Conservation (phyloP, 768 basidiomycete genomes). For the Cytidiella melzeri region DNA sequence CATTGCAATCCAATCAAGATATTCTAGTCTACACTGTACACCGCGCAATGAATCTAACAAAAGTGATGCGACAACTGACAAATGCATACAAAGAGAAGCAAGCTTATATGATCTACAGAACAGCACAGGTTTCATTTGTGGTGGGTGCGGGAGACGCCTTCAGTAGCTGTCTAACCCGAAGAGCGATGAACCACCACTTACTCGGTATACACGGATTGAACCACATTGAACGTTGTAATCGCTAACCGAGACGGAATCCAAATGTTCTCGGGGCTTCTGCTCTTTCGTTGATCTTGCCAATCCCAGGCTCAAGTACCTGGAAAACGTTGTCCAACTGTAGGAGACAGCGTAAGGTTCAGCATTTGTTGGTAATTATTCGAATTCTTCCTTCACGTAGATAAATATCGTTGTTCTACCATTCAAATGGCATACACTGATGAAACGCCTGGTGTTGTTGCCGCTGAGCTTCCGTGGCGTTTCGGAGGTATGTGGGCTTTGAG, state of each 20-base stretch:
- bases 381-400: constrained; percentile 92
- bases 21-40: no score
- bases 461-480: constrained; percentile 89
- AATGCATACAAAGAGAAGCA: no score
- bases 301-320: constrained; percentile 91
- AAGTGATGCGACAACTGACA: no score
- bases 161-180: background rate
- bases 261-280: constrained; percentile 65
- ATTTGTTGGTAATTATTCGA: background rate
- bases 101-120: no score
- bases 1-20: no score
- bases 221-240: constrained; percentile 85
- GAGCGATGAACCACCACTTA: constrained; percentile 19
- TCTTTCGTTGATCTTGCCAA: constrained; percentile 79
- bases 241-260: constrained; percentile 68
- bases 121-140: no score
- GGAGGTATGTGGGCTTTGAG: constrained; percentile 55
- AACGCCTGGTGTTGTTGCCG: constrained; percentile 87
- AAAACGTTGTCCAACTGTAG: constrained; percentile 81
- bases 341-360: no score
- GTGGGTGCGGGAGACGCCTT: background rate
- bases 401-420: constrained; percentile 85
- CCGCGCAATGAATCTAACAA: no score
- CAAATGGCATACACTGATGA: constrained; percentile 89
- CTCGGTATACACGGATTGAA: constrained; percentile 89